These are phyloP conservation scores for Penicillium sp. DNA, from an alignment of 2,329 filamentous ascomycete species.

Conservation along the genomic window DNA sequence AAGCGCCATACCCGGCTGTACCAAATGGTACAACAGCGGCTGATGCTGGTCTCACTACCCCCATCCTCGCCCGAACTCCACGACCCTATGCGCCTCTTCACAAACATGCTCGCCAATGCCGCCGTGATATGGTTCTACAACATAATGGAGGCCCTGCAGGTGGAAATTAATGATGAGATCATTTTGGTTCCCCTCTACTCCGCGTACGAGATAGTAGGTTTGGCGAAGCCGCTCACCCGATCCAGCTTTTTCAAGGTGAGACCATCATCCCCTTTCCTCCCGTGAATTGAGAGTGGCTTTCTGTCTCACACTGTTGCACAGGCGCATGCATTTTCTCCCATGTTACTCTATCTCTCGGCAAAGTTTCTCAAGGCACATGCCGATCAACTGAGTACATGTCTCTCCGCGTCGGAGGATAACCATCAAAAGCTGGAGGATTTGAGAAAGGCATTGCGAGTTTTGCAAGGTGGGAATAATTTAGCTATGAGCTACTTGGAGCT, in stretches of 20 bases:
- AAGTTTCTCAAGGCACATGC: slow-evolving; percentile 6
- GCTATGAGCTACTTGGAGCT: slow-evolving; percentile 2
- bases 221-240: slow-evolving; percentile 7
- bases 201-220: slow-evolving; percentile 12
- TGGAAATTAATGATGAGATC: neutral
- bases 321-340: slow-evolving; percentile 8
- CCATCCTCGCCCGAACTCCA: neutral
- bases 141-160: slow-evolving; percentile 4
- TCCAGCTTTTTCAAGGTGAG: slow-evolving; percentile 12
- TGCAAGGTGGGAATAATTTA: slow-evolving; percentile 5
- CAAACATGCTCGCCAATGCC: slow-evolving; percentile 14
- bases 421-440: neutral
- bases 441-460: slow-evolving; percentile 1
- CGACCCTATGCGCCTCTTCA: slow-evolving; percentile 16
- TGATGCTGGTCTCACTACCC: slow-evolving; percentile 10
- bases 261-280: neutral
- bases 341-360: slow-evolving; percentile 8
- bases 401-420: slow-evolving; percentile 3
- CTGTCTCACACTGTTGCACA: neutral
- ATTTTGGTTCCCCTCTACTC: slow-evolving; percentile 4
- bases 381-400: neutral
- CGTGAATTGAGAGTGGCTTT: too few species aligned
- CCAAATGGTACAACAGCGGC: slow-evolving; percentile 5
- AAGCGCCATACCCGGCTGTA: slow-evolving; percentile 11
- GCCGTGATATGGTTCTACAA: slow-evolving; percentile 7